A percentile compares a stretch with the other conserved stretches of the same genome.
These are phyloP conservation scores for Epicoccum nigrum DNA, from an alignment of 2,329 filamentous ascomycete species.

Conservation along the genomic window DNA sequence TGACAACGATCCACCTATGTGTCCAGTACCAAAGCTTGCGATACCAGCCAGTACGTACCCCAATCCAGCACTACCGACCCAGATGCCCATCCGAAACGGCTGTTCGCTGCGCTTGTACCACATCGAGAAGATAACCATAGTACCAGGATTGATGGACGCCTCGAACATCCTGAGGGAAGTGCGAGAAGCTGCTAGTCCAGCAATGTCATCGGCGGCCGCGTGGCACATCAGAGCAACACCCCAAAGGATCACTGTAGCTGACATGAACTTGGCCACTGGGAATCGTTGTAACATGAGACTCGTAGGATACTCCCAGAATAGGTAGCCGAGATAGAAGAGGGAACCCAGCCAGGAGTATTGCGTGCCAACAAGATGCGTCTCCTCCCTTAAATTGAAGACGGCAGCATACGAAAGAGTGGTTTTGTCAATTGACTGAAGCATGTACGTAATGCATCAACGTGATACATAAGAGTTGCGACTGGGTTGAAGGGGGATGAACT, in stretches of 20 bases:
- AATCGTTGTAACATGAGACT: background rate
- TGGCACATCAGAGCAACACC: background rate
- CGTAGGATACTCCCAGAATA: background rate
- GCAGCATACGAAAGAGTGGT: conserved; percentile 56
- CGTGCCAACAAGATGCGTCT: conserved; percentile 18
- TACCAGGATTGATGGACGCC: background rate
- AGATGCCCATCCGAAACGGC: background rate
- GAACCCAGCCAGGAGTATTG: conserved; percentile 5
- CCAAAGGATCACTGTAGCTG: background rate
- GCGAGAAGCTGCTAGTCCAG: background rate
- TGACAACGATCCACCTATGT: background rate
- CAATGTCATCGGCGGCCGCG: background rate
- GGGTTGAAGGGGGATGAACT: background rate
- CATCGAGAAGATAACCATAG: background rate
- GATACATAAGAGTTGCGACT: too few species aligned
- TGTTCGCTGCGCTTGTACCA: background rate
- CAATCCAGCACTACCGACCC: background rate
- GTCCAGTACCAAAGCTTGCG: conserved; percentile 1
- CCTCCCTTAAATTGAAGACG: conserved; percentile 57
- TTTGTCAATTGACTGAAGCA: conserved; percentile 68
- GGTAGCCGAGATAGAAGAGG: background rate
- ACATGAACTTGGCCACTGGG: background rate
- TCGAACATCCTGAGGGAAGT: background rate
- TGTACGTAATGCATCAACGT: conserved; percentile 54
- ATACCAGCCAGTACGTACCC: background rate